phyloP scores from a whole-genome alignment of 2,329 filamentous ascomycete species.

The Onygena corvina region DNA sequence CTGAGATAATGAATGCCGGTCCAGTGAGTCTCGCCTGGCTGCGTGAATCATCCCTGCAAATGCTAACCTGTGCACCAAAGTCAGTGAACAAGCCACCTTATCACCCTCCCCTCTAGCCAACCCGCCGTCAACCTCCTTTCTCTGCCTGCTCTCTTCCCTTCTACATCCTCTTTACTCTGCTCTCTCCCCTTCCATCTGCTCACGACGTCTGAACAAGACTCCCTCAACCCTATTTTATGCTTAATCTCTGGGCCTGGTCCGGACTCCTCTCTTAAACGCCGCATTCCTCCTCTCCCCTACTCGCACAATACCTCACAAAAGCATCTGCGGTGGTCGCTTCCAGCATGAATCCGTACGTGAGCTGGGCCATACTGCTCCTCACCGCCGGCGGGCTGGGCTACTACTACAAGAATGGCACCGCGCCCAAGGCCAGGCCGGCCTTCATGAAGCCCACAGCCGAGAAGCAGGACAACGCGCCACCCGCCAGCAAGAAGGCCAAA shows the following conservation, averaged over 20 bases:
- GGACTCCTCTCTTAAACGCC: background rate
- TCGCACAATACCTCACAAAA: background rate
- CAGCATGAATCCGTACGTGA: conserved; percentile 34
- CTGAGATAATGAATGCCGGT: background rate
- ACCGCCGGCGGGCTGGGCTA: conserved; percentile 32
- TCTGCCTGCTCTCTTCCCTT: background rate
- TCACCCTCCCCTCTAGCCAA: background rate
- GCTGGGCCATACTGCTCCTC: conserved; percentile 34
- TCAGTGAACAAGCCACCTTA: conserved; percentile 4
- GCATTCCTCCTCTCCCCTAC: background rate
- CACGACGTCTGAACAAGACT: background rate
- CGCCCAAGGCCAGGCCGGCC: conserved; percentile 21
- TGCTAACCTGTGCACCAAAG: background rate
- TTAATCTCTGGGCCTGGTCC: background rate
- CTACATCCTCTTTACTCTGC: background rate
- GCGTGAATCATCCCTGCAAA: background rate
- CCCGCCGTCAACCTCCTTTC: background rate
- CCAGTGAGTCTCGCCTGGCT: background rate
- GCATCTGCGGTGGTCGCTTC: background rate
- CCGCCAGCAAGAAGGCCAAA: conserved; percentile 33
- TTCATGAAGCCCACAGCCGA: conserved; percentile 24
- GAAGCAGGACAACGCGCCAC: conserved; percentile 24
- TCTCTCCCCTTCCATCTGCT: background rate
- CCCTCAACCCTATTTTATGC: background rate
- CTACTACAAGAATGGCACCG: conserved; percentile 31